These are phyloP conservation scores for Pseudogymnoascus sp. DNA, from an alignment of 2,329 filamentous ascomycete genomes.

Conservation along the genomic window DNA sequence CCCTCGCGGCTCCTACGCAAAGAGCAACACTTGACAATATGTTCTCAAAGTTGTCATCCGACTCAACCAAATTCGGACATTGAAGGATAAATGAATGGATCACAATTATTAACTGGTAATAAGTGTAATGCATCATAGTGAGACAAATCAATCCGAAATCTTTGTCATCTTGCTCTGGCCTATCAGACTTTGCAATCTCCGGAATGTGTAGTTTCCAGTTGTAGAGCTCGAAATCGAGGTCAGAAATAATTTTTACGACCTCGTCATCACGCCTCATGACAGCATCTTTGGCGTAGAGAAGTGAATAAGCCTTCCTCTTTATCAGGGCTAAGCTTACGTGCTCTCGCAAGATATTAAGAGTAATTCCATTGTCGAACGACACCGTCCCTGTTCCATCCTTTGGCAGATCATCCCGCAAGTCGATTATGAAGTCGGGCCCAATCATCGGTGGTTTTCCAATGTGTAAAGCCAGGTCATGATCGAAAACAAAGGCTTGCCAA, in stretches of 20 bases:
- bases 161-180: not conserved
- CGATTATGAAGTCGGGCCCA: not conserved
- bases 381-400: not conserved
- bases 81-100: conserved; percentile 16
- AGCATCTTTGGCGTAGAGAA: not conserved
- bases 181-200: conserved; percentile 12
- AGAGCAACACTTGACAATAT: conserved; percentile 16
- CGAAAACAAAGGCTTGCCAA: not conserved
- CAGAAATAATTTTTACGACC: conserved; percentile 10
- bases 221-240: conserved; percentile 16
- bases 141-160: conserved; percentile 12
- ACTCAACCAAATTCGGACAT: not conserved
- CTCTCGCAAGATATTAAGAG: not conserved
- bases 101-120: conserved; percentile 16
- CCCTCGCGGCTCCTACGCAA: conserved; percentile 15
- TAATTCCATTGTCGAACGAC: not conserved
- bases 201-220: conserved; percentile 15
- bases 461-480: not conserved
- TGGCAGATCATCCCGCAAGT: not conserved
- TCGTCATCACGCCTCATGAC: not conserved
- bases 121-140: conserved; percentile 16
- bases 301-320: not conserved
- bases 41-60: conserved; percentile 10
- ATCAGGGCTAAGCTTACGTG: not conserved
- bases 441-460: not conserved